Evolutionary conservation across 2,329 filamentous ascomycete species (phyloP), one percentile per base, ranked within the genome.

Genomic region (Scorias spongiosa): DNA sequence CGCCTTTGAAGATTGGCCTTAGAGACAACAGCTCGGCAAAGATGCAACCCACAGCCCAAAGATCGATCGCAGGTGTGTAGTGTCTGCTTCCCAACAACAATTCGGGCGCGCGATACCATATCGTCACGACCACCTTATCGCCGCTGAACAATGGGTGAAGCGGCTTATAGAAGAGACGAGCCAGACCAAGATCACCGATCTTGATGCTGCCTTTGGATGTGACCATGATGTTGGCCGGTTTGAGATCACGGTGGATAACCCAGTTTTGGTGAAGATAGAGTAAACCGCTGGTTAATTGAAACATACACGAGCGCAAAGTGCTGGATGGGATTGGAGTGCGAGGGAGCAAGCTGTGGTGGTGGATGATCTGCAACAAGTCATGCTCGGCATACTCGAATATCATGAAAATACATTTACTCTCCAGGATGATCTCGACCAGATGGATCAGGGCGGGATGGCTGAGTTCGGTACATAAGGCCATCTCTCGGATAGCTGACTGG

Each of bases 381-480:
- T 98, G 91, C 64, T 98, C 91, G 52, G 91, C 91, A 62, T 94
- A 98, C 63, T 96, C 91, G 55, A 98, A 96, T 2, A 98, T 88
- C 83, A 98, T 98, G 66, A 88, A 98, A 61, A 98, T 96, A 67
- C 88, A 95, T 68, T 96, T 96, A 63, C 94, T 88, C 66, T 98
- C 89, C 2, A 98, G 72, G 56, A 98, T 94, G 56, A 94, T 96
- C 65, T 98, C 91, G 48, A 89, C 79, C 1, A 95, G 76, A 46
- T 82, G 79, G 52, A 98, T 89, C 29, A 98, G 80, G 60, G 96
- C 96, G 45, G 77, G 70, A 62, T 98, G 87, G 46, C 75, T 78
- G 20, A 98, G 73, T 60, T 98, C 91, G 32, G 85, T 91, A 65
- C 91, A 98, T 0, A 98, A 71, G 12, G 89, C 86, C 87, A 98